phyloP scores from a whole-genome alignment of 2,329 filamentous ascomycete genomes.

The Sporothrix luriei region DNA sequence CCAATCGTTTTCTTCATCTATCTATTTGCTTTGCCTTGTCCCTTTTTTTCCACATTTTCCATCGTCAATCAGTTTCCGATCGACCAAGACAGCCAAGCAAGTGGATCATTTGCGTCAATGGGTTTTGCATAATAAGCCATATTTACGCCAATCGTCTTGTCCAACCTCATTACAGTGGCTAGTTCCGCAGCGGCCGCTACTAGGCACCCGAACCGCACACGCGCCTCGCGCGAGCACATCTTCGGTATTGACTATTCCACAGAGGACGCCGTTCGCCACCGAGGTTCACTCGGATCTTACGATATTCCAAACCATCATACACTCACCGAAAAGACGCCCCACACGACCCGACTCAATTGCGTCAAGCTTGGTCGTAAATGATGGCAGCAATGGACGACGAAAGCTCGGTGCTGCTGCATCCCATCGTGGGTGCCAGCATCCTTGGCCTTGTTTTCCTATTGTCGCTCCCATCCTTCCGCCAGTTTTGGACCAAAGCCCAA shows the following conservation, averaged over 20 bases:
- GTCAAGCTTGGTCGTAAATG: slow-evolving; percentile 2
- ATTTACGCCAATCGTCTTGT: neutral
- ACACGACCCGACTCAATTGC: neutral
- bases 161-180: neutral
- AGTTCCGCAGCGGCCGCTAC: slow-evolving; percentile 7
- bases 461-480: slow-evolving; percentile 35
- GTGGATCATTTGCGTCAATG: slow-evolving; percentile 5
- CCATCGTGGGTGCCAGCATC: slow-evolving; percentile 32
- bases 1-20: neutral
- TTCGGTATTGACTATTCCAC: neutral
- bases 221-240: slow-evolving; percentile 20
- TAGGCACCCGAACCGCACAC: slow-evolving; percentile 3
- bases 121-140: slow-evolving; percentile 24
- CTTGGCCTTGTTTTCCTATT: slow-evolving; percentile 34
- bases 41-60: neutral
- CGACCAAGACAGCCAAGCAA: neutral
- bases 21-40: neutral
- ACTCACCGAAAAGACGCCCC: neutral
- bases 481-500: slow-evolving; percentile 32
- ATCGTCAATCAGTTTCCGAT: neutral
- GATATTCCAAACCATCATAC: neutral
- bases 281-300: neutral
- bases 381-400: slow-evolving; percentile 29
- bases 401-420: slow-evolving; percentile 25
- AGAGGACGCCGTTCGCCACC: neutral